phyloP scores from a whole-genome alignment of 2,329 filamentous ascomycete species.

The Curvularia eragrostidis region DNA sequence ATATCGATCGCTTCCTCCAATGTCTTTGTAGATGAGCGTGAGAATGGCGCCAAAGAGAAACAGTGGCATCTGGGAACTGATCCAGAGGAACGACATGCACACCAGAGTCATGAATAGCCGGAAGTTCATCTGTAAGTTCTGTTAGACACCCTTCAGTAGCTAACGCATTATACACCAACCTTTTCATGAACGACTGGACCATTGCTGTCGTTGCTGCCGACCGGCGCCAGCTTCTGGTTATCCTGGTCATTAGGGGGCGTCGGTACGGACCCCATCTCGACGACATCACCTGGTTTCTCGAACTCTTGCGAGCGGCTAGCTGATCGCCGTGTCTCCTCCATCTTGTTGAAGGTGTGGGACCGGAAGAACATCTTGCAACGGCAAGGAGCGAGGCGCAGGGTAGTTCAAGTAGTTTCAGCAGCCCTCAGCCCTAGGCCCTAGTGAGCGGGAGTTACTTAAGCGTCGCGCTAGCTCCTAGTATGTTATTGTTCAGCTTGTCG shows the following conservation, averaged over 20 bases:
- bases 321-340: constrained; percentile 12
- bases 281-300: constrained; percentile 19
- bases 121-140: constrained; percentile 31
- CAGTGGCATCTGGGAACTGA: constrained; percentile 66
- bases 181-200: constrained; percentile 36
- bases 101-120: constrained; percentile 62
- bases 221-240: constrained; percentile 22
- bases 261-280: constrained; percentile 25
- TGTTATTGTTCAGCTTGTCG: neutral
- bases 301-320: constrained; percentile 15
- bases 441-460: constrained; percentile 1
- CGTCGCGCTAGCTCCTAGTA: constrained; percentile 3
- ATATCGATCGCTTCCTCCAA: constrained; percentile 67
- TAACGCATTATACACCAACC: constrained; percentile 11
- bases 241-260: constrained; percentile 31
- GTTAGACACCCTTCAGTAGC: neutral
- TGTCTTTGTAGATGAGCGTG: constrained; percentile 63
- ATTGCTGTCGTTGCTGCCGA: constrained; percentile 21
- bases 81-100: constrained; percentile 68
- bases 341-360: constrained; percentile 14
- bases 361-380: constrained; percentile 1
- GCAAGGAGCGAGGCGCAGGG: constrained; percentile 1
- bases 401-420: constrained; percentile 14
- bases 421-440: constrained; percentile 5
- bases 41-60: constrained; percentile 54